Evolutionary conservation across 1,284 basidiomycete genomes (phyloP).

Genomic region (Apiotrichum siamense): DNA sequence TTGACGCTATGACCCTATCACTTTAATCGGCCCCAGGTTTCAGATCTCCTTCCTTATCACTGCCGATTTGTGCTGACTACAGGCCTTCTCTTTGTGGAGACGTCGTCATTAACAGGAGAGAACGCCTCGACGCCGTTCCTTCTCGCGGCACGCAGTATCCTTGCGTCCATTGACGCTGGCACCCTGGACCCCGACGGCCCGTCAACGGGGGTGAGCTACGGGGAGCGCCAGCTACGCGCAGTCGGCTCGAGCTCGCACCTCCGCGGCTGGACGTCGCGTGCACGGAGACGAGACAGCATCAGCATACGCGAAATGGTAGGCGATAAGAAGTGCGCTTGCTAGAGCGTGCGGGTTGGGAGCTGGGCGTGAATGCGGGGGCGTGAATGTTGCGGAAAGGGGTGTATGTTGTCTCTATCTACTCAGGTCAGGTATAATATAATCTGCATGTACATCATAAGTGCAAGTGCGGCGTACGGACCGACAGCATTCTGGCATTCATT

Average conservation of each 20-base stretch:
- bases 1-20: too few species aligned
- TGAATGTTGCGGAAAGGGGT: neutral
- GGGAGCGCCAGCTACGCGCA: constrained; percentile 80
- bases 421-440: too few species aligned
- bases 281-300: constrained; percentile 14
- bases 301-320: constrained; percentile 18
- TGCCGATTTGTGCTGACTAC: neutral
- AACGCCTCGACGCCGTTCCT: constrained; percentile 92
- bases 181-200: constrained; percentile 85
- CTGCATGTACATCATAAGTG: too few species aligned
- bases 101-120: constrained; percentile 84
- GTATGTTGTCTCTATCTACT: neutral
- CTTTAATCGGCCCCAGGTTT: too few species aligned
- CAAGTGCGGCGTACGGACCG: too few species aligned
- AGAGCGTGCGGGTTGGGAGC: neutral
- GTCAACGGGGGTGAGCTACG: constrained; percentile 91
- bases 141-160: constrained; percentile 79
- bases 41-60: neutral
- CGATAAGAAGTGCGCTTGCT: constrained; percentile 10
- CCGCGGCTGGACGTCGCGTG: neutral
- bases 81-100: constrained; percentile 90
- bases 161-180: constrained; percentile 90
- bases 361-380: too few species aligned
- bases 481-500: too few species aligned
- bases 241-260: constrained; percentile 50